phyloP scores from a whole-genome alignment of 345 rosid species.

The Trapa bicornis region DNA sequence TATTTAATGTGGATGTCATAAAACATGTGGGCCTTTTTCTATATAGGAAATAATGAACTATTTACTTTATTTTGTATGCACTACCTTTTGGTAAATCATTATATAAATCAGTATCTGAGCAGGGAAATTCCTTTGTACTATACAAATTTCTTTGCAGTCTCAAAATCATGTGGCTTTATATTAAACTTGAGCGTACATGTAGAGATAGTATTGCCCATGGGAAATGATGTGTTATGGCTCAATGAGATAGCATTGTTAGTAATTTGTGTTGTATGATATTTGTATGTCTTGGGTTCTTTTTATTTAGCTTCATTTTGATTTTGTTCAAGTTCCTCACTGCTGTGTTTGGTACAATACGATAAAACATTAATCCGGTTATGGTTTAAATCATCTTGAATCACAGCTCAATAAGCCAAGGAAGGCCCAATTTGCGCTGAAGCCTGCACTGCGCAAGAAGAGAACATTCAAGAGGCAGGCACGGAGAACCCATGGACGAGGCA shows the following conservation, averaged over 20 bases:
- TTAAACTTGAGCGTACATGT: background rate
- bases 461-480: constrained; percentile 55
- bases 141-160: background rate
- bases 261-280: too few relatives aligned
- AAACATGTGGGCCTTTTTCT: too few relatives aligned
- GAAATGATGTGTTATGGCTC: background rate
- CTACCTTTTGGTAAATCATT: background rate
- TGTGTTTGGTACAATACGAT: too few relatives aligned
- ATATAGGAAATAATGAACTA: too few relatives aligned
- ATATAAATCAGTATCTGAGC: background rate
- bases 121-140: background rate
- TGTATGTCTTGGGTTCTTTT: too few relatives aligned
- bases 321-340: too few relatives aligned
- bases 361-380: background rate
- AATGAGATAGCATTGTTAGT: background rate
- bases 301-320: too few relatives aligned
- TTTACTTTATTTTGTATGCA: too few relatives aligned
- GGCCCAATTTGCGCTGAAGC: constrained; percentile 42
- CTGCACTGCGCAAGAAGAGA: constrained; percentile 61
- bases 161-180: background rate
- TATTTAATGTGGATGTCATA: background rate
- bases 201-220: background rate
- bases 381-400: background rate
- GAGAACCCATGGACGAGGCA: constrained; percentile 63
- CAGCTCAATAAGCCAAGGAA: constrained; percentile 58